Conservation (phyloP, 257 asterid genomes). For the Nicotiana undulata region DNA sequence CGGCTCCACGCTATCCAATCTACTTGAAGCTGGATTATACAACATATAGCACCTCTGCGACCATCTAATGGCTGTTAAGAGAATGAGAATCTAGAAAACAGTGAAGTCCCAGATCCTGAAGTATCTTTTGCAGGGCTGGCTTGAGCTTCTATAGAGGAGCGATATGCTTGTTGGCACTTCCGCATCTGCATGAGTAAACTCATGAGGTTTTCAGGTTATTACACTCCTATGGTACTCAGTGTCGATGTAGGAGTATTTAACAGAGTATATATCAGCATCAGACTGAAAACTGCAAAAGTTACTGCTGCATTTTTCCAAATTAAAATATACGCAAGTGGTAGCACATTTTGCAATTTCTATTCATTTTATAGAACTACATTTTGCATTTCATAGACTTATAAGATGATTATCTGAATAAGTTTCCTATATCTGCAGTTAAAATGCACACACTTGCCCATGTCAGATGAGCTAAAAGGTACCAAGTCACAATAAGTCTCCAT, state of each 20-base stretch:
- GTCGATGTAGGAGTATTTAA: background rate
- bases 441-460: background rate
- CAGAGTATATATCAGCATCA: background rate
- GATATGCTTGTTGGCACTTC: conserved; percentile 85
- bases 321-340: background rate
- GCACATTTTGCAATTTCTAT: background rate
- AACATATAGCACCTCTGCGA: background rate
- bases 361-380: background rate
- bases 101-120: conserved; percentile 50
- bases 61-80: conserved; percentile 28
- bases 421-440: background rate
- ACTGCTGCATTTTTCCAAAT: background rate
- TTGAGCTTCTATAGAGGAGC: conserved; percentile 40
- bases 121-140: conserved; percentile 67
- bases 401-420: background rate
- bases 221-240: background rate
- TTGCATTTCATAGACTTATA: background rate
- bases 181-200: conserved; percentile 40
- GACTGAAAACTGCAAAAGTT: background rate
- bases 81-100: conserved; percentile 85
- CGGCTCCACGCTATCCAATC: background rate
- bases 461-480: background rate
- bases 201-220: background rate
- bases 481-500: background rate
- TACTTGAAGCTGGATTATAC: background rate